These are phyloP conservation scores for Ilyonectria mors-panacis DNA, from an alignment of 2,329 filamentous ascomycete species.

Conservation along the genomic window DNA sequence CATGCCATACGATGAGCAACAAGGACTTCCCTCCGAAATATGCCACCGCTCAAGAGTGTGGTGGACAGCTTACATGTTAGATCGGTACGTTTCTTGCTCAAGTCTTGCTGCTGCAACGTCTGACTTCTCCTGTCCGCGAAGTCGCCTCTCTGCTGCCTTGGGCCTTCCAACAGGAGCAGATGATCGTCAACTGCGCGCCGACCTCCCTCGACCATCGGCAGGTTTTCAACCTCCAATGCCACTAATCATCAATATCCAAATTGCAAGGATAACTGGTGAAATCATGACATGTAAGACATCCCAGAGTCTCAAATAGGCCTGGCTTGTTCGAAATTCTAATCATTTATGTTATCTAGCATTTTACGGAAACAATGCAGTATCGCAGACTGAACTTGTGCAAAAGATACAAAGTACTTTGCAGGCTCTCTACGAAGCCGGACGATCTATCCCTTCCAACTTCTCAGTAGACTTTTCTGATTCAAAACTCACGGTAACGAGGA, in stretches of 20 bases:
- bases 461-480: constrained; percentile 44
- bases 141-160: constrained; percentile 47
- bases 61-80: constrained; percentile 52
- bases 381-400: constrained; percentile 46
- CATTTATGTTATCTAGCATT: constrained; percentile 30
- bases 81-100: constrained; percentile 36
- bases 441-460: constrained; percentile 43
- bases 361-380: constrained; percentile 44
- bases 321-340: not conserved
- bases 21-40: constrained; percentile 46
- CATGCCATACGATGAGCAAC: constrained; percentile 44
- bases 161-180: constrained; percentile 47
- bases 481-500: constrained; percentile 39
- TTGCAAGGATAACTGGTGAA: constrained; percentile 47
- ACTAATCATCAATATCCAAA: constrained; percentile 47
- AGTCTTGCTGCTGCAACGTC: not conserved
- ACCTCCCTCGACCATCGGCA: constrained; percentile 43
- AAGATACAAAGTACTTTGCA: constrained; percentile 43
- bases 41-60: constrained; percentile 47
- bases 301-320: not conserved
- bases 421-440: constrained; percentile 42
- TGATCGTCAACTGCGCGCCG: constrained; percentile 46
- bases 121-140: not conserved
- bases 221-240: constrained; percentile 47
- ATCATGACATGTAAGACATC: constrained; percentile 46